Percentiles rank a stretch among this genome's conserved stretches.
Evolutionary conservation across 208 protist genomes (phyloP).

Genomic region (Blastocrithidia nonstop): DNA sequence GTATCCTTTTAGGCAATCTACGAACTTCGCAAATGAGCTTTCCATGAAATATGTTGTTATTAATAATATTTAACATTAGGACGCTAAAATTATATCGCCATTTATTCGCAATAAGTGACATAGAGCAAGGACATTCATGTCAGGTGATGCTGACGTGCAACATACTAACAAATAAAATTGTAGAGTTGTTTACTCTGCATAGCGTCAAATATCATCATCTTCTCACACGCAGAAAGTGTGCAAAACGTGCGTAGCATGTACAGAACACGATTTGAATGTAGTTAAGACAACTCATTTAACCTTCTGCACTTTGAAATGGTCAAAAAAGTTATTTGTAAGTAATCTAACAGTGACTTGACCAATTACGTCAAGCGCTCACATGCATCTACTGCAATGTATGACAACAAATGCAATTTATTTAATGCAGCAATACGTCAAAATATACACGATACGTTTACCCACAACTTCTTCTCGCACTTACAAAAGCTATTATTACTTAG

Average conservation of each 20-base stretch:
- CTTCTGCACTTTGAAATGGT: conserved; percentile 5
- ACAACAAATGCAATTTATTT: conserved; percentile 39
- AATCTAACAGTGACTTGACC: conserved; percentile 22
- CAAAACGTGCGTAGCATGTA: conserved; percentile 41
- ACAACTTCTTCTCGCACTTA: conserved; percentile 24
- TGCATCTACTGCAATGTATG: conserved; percentile 30
- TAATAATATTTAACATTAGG: too few relatives aligned
- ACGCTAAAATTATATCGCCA: too few relatives aligned
- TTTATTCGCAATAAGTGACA: conserved; percentile 34
- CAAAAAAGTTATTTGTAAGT: conserved; percentile 15
- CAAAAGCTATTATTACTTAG: neutral
- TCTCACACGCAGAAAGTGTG: conserved; percentile 16
- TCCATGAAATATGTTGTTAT: too few relatives aligned
- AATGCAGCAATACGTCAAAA: conserved; percentile 40
- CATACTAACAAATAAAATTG: conserved; percentile 11
- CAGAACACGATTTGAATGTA: conserved; percentile 28
- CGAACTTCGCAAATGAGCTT: too few relatives aligned
- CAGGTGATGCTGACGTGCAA: conserved; percentile 14
- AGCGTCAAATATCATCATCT: conserved; percentile 17
- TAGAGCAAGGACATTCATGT: conserved; percentile 32
- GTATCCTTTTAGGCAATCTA: too few relatives aligned
- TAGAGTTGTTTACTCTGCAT: conserved; percentile 3
- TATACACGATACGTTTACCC: conserved; percentile 42
- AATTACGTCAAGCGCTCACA: conserved; percentile 12
- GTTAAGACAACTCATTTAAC: conserved; percentile 13